Evolutionary conservation across 108 stramenopile species (phyloP).

Genomic region (Epithemia pelagica): DNA sequence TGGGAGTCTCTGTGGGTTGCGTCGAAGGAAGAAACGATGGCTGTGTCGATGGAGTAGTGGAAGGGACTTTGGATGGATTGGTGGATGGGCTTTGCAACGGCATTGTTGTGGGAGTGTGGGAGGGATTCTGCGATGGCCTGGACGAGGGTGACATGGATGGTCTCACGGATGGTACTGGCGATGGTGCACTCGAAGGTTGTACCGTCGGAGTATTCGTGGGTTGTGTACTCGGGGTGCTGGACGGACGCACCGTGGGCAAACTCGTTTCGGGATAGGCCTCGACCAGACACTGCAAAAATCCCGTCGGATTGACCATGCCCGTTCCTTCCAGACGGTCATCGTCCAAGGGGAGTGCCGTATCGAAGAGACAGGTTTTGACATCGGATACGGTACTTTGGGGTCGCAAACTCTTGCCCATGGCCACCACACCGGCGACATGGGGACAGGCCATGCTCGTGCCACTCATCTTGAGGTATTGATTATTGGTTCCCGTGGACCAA

Average conservation of each 20-base stretch:
- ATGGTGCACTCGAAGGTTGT: not conserved
- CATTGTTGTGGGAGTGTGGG: no score
- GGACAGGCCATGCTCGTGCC: constrained; percentile 30
- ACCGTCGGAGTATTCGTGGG: not conserved
- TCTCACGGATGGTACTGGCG: no score
- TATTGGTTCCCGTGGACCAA: constrained; percentile 5
- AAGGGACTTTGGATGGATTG: no score
- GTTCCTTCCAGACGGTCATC: not conserved
- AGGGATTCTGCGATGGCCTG: no score
- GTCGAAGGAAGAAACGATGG: no score
- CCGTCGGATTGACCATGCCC: not conserved
- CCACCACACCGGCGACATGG: constrained; percentile 42
- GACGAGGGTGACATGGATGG: no score
- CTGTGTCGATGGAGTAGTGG: no score
- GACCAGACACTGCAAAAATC: not conserved
- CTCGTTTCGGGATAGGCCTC: no score
- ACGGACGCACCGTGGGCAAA: not conserved
- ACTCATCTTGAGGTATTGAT: not conserved
- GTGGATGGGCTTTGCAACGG: no score
- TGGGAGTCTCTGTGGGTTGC: no score
- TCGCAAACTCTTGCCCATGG: constrained; percentile 8
- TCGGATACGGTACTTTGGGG: not conserved
- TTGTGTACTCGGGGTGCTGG: not conserved
- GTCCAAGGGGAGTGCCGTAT: not conserved
- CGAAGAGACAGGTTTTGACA: not conserved